Conservation (phyloP, 371 early-diverging fungal species). For the Amoeboaphelidium protococcarum region DNA sequence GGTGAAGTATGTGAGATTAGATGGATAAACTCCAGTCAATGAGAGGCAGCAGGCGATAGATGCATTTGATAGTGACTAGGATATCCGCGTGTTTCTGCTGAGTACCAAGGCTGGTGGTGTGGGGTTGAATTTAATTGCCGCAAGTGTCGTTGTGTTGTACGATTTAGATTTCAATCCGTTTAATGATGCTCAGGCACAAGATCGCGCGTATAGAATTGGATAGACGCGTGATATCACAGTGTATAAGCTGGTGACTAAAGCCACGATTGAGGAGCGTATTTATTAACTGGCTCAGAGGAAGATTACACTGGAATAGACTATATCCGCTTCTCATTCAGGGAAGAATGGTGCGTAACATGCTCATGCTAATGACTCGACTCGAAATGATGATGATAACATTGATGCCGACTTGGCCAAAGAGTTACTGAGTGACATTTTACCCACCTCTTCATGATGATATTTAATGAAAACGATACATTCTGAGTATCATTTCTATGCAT, state of each 20-base stretch:
- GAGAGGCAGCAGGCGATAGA: constrained; percentile 51
- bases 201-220: constrained; percentile 81
- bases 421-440: too few relatives aligned
- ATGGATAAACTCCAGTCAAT: constrained; percentile 16
- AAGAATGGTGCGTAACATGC: too few relatives aligned
- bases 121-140: constrained; percentile 58
- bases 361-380: too few relatives aligned
- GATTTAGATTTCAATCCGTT: constrained; percentile 88
- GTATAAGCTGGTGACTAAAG: constrained; percentile 33
- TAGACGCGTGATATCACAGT: constrained; percentile 64
- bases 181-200: constrained; percentile 83
- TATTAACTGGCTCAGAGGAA: constrained; percentile 33
- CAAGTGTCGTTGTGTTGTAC: constrained; percentile 64
- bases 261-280: constrained; percentile 59
- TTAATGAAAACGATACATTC: too few relatives aligned
- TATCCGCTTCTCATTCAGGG: too few relatives aligned
- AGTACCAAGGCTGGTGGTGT: constrained; percentile 59
- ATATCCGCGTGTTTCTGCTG: constrained; percentile 46
- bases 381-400: too few relatives aligned
- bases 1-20: constrained; percentile 18
- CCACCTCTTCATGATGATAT: too few relatives aligned
- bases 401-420: too few relatives aligned
- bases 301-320: constrained; percentile 39
- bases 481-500: too few relatives aligned
- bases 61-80: constrained; percentile 28